Evolutionary conservation across 2,329 filamentous ascomycete genomes (phyloP), one percentile per base, ranked within the genome.

Genomic region (Beauveria sp.): DNA sequence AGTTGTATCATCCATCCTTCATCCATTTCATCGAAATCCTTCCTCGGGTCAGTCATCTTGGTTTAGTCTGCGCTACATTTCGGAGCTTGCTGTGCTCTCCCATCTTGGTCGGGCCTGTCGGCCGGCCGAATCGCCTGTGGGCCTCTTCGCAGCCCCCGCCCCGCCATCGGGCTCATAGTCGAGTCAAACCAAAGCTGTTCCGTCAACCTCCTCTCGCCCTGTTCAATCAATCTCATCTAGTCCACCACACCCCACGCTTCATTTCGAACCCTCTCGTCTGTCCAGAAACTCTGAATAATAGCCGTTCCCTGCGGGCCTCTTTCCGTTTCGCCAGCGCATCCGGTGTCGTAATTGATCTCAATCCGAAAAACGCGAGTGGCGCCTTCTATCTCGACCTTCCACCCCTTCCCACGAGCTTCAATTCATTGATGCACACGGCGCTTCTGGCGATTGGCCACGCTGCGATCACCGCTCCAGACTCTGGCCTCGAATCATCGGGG

Each of bases 351-450:
- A 42, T 50, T 34, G 16, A 50, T 16, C 43, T 20, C 42, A 10
- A 30, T 26, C 14, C 24, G 22, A 55, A 54, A 43, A 49, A 28
- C 30, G 24, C 30, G 30, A 52, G 42, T 28, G n/a, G 38, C 14
- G n/a, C 40, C 30, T 16, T 45, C 45, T 57, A n/a, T 20, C 60
- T 38, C 45, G 16, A 61, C 53, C 8, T 14, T 40, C 9, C 5
- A 38, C 51, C 45, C 43, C 38, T 47, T 26, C 52, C 18, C n/a
- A 38, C 53, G 38, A 45, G 45, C 22, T 30, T 53, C 47, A 28
- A 47, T 40, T 65, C 69, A 70, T 76, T 73, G 67, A 75, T 75
- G 73, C 73, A 73, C 72, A 70, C 66, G 68, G 67, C 68, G 71
- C 70, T 69, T 67, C 69, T 73, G 72, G 69, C 69, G 68, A 68